Evolutionary conservation across 2,329 filamentous ascomycete genomes (phyloP).

Genomic region (Phoma sp.): DNA sequence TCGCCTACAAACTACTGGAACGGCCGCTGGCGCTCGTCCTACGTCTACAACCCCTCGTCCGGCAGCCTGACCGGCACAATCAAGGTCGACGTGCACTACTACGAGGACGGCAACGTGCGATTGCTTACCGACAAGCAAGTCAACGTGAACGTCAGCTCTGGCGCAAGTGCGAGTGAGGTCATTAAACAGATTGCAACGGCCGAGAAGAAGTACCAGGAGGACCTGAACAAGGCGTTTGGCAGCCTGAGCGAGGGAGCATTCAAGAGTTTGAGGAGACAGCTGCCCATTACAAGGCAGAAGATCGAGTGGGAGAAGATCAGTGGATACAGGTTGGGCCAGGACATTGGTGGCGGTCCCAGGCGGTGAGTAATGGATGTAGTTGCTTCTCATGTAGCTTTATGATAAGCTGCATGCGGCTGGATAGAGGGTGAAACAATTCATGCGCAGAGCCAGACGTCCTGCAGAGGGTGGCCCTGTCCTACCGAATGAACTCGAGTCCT

Average conservation of each 20-base stretch:
- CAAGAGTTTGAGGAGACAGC: constrained; percentile 87
- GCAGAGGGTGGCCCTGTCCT: neutral
- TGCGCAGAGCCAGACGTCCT: neutral
- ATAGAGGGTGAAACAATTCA: neutral
- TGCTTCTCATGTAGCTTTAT: neutral
- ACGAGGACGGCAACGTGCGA: constrained; percentile 97
- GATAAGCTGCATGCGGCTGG: neutral
- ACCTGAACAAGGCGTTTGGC: constrained; percentile 89
- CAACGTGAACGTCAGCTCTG: constrained; percentile 63
- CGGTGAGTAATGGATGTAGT: constrained; percentile 1
- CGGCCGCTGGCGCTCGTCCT: constrained; percentile 91
- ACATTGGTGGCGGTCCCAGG: constrained; percentile 57
- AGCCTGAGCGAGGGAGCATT: constrained; percentile 92
- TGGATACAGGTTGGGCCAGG: constrained; percentile 74
- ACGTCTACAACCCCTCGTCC: constrained; percentile 75
- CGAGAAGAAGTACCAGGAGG: constrained; percentile 96
- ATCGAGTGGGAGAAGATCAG: constrained; percentile 99
- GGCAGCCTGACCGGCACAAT: constrained; percentile 77
- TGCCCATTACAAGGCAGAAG: constrained; percentile 97
- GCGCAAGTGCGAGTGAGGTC: constrained; percentile 71
- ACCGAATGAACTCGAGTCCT: no score
- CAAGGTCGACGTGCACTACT: constrained; percentile 98
- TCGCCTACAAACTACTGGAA: constrained; percentile 99
- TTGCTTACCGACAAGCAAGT: constrained; percentile 87
- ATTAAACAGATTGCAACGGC: constrained; percentile 77